These are phyloP conservation scores for Chrysanthemum lavandulifolium DNA, from an alignment of 129 eudicot species.

Conservation along the genomic window DNA sequence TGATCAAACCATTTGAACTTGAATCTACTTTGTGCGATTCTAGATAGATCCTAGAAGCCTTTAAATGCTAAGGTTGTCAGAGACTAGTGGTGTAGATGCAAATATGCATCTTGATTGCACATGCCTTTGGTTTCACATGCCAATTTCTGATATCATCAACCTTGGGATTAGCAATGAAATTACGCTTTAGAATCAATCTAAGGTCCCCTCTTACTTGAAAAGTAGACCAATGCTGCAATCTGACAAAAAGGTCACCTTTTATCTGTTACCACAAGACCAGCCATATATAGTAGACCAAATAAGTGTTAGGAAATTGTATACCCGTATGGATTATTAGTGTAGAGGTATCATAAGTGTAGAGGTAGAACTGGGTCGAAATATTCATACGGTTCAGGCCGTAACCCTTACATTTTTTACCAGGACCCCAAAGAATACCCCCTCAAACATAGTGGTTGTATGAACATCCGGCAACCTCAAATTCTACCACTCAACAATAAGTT, in stretches of 20 bases:
- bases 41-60: conserved; percentile 16
- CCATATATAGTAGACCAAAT: neutral
- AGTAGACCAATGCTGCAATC: conserved; percentile 11
- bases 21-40: conserved; percentile 1
- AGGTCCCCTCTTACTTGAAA: neutral
- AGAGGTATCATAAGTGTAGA: neutral
- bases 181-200: neutral
- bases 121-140: conserved; percentile 12
- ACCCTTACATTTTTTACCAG: neutral
- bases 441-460: neutral
- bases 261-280: conserved; percentile 22
- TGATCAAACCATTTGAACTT: neutral
- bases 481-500: neutral
- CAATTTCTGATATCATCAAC: neutral
- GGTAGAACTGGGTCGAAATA: neutral
- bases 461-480: neutral
- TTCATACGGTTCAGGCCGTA: neutral
- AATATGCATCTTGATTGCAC: conserved; percentile 12
- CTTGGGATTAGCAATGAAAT: conserved; percentile 9
- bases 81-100: conserved; percentile 12
- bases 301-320: neutral
- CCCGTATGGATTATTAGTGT: neutral
- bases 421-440: neutral
- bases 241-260: conserved; percentile 14
- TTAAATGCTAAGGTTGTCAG: conserved; percentile 6